Percentiles rank a stretch among this genome's conserved stretches.
Conservation (phyloP, 1,284 basidiomycete genomes). For the Sporisorium reilianum region DNA sequence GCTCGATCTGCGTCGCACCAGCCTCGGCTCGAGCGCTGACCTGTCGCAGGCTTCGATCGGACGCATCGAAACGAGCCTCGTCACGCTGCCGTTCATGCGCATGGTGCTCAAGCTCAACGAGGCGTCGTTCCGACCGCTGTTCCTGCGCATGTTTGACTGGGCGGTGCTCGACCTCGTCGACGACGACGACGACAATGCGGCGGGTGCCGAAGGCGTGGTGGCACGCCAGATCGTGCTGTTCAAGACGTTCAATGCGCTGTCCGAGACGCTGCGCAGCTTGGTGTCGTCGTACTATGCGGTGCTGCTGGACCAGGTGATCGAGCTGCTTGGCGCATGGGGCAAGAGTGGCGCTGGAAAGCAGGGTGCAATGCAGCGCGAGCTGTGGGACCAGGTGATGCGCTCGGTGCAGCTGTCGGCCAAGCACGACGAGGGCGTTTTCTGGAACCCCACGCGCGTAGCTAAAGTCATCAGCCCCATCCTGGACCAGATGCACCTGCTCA, state of each 20-base stretch:
- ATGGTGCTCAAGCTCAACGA: constrained; percentile 95
- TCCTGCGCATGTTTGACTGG: constrained; percentile 94
- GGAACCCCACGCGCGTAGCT: constrained; percentile 83
- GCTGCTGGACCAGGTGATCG: constrained; percentile 78
- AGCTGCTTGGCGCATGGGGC: constrained; percentile 73
- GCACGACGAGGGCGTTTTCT: constrained; percentile 88
- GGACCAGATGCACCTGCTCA: constrained; percentile 73
- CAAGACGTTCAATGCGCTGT: constrained; percentile 57
- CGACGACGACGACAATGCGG: constrained; percentile 61
- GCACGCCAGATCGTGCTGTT: constrained; percentile 62
- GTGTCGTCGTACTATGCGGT: constrained; percentile 67
- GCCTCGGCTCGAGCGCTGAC: constrained; percentile 16
- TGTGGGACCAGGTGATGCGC: constrained; percentile 79
- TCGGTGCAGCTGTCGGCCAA: constrained; percentile 79
- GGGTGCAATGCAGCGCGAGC: constrained; percentile 22
- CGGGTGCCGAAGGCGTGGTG: constrained; percentile 38
- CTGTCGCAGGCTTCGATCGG: constrained; percentile 69
- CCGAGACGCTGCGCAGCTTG: constrained; percentile 56
- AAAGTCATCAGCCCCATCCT: constrained; percentile 76
- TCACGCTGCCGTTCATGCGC: constrained; percentile 81
- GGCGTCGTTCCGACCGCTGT: constrained; percentile 88
- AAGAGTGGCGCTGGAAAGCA: constrained; percentile 30
- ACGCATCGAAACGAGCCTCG: constrained; percentile 71
- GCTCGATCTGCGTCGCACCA: constrained; percentile 76
- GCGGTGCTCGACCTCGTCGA: constrained; percentile 77